phyloP scores from a whole-genome alignment of 2,329 filamentous ascomycete species.

The Venturia asperata region DNA sequence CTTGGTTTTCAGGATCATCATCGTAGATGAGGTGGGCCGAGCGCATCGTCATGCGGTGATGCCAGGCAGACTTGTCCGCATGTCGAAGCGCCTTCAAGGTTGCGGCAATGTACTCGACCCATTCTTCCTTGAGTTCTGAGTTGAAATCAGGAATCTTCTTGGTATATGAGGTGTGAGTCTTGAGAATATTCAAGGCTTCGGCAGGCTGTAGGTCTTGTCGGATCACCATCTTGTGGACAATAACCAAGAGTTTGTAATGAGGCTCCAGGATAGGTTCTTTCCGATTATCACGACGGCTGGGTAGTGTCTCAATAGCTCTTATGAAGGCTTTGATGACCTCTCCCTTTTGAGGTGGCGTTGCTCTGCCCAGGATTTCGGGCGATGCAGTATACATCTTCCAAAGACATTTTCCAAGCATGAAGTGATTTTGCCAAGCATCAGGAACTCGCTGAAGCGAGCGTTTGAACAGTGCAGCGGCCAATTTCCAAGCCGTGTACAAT shows the following conservation, averaged over 20 bases:
- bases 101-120: conserved; percentile 56
- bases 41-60: conserved; percentile 81
- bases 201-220: conserved; percentile 35
- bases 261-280: conserved; percentile 79
- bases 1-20: conserved; percentile 42
- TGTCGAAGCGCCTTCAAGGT: conserved; percentile 52
- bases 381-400: conserved; percentile 61
- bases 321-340: conserved; percentile 52
- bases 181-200: conserved; percentile 44
- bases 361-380: conserved; percentile 31
- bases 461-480: conserved; percentile 55
- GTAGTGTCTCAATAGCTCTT: conserved; percentile 54
- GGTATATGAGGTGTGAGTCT: conserved; percentile 47
- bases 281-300: conserved; percentile 53
- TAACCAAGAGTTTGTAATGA: conserved; percentile 81
- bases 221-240: conserved; percentile 73
- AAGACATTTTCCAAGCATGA: conserved; percentile 62
- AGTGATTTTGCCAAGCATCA: conserved; percentile 60
- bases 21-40: conserved; percentile 58
- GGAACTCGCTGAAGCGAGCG: conserved; percentile 52
- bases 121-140: conserved; percentile 41
- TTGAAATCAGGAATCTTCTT: conserved; percentile 41
- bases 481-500: conserved; percentile 57
- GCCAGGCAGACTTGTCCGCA: conserved; percentile 91
- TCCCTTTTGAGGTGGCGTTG: conserved; percentile 25